Conservation (phyloP, 1,284 basidiomycete genomes). For the Takashimella koratensis region DNA sequence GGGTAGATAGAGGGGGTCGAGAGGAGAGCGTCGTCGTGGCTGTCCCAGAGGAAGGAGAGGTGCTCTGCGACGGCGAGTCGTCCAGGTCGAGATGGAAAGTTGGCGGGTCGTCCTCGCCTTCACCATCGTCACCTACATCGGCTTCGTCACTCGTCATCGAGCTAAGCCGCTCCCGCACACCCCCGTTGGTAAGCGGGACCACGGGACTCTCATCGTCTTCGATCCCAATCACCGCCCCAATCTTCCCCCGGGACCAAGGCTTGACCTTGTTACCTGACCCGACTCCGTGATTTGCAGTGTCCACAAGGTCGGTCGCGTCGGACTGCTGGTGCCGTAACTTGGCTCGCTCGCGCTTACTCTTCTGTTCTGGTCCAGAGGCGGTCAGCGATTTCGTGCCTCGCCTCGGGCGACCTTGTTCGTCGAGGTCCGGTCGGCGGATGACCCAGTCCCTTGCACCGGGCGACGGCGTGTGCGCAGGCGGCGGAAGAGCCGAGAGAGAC, state of each 20-base stretch:
- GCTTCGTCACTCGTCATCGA: neutral
- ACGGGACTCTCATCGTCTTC: slow-evolving; percentile 1
- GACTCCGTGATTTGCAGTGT: too few species aligned
- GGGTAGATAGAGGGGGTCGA: neutral
- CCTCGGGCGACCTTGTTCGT: slow-evolving; percentile 25
- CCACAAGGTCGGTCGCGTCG: too few species aligned
- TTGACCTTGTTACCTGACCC: too few species aligned
- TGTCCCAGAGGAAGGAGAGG: neutral
- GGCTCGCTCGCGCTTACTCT: slow-evolving; percentile 2
- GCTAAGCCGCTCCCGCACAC: neutral
- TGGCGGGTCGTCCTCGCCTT: slow-evolving; percentile 22
- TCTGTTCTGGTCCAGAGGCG: slow-evolving; percentile 6
- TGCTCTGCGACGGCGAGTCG: slow-evolving; percentile 3
- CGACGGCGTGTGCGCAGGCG: neutral
- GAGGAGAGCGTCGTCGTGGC: neutral
- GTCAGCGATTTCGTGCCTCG: slow-evolving; percentile 18
- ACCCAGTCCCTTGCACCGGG: slow-evolving; percentile 7
- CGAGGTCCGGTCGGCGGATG: slow-evolving; percentile 28
- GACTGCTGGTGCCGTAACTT: neutral
- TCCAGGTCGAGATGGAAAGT: slow-evolving; percentile 28
- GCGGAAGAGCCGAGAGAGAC: neutral
- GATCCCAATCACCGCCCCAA: neutral
- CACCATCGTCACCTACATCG: too few species aligned
- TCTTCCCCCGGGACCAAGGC: too few species aligned
- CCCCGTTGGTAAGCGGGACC: slow-evolving; percentile 2